phyloP scores from a whole-genome alignment of 805 yeast genomes.

The Ogataea trehaloabstinens region DNA sequence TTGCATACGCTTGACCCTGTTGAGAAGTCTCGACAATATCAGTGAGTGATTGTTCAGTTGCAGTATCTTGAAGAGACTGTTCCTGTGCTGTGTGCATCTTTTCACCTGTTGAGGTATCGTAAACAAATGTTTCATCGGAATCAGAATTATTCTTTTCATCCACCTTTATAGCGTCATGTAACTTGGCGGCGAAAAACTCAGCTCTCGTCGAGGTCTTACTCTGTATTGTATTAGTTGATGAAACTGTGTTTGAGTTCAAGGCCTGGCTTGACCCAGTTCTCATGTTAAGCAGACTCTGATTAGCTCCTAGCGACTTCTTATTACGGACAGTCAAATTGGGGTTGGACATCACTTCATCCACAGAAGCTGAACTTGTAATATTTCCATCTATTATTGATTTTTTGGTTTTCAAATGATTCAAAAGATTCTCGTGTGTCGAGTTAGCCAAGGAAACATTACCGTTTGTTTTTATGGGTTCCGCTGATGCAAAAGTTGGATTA shows the following conservation, averaged over 20 bases:
- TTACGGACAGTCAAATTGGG: slow-evolving; percentile 8
- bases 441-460: neutral
- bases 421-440: slow-evolving; percentile 15
- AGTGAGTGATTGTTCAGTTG: too few relatives aligned
- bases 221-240: slow-evolving; percentile 28
- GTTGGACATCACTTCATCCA: slow-evolving; percentile 3
- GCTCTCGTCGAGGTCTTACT: slow-evolving; percentile 70
- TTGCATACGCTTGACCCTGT: neutral
- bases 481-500: slow-evolving; percentile 2
- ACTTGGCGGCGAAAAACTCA: slow-evolving; percentile 90
- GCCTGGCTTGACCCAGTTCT: slow-evolving; percentile 21
- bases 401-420: slow-evolving; percentile 23
- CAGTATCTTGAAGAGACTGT: neutral
- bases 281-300: slow-evolving; percentile 27
- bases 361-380: slow-evolving; percentile 3
- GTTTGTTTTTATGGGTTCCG: slow-evolving; percentile 1
- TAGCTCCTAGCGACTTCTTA: slow-evolving; percentile 15
- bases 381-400: slow-evolving; percentile 19
- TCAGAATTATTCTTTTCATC: slow-evolving; percentile 69
- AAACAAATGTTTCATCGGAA: slow-evolving; percentile 94
- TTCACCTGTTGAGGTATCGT: slow-evolving; percentile 49
- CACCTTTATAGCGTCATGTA: slow-evolving; percentile 92
- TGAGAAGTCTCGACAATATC: neutral
- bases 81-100: slow-evolving; percentile 3
- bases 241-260: slow-evolving; percentile 20